Conservation (phyloP, 768 basidiomycete species). For the Rhizopogon vinicolor region DNA sequence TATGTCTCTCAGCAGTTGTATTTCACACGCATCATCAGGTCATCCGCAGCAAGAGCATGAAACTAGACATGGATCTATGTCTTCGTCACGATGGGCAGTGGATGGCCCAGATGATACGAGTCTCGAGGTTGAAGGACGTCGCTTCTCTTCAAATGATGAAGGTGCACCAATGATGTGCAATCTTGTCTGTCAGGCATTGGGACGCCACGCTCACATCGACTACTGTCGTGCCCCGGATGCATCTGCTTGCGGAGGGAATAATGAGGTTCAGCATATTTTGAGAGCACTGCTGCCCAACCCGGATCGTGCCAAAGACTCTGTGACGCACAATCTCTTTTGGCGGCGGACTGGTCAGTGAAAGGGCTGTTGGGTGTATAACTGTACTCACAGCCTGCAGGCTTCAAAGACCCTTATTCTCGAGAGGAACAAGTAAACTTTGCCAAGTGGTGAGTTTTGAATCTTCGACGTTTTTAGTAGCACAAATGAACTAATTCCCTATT, state of each 20-base stretch:
- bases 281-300: slow-evolving; percentile 43
- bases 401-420: slow-evolving; percentile 61
- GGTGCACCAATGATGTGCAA: slow-evolving; percentile 65
- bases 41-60: slow-evolving; percentile 60
- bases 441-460: slow-evolving; percentile 40
- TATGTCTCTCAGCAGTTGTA: neutral
- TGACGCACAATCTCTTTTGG: slow-evolving; percentile 55
- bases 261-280: slow-evolving; percentile 43
- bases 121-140: slow-evolving; percentile 51
- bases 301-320: slow-evolving; percentile 43
- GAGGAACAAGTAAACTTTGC: slow-evolving; percentile 51
- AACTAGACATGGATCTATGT: slow-evolving; percentile 63
- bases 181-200: slow-evolving; percentile 49
- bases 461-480: too few species aligned
- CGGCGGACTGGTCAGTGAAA: slow-evolving; percentile 42
- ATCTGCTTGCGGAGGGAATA: slow-evolving; percentile 31
- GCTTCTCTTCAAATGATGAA: slow-evolving; percentile 48
- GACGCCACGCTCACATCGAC: slow-evolving; percentile 54
- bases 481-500: neutral
- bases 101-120: slow-evolving; percentile 46
- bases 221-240: slow-evolving; percentile 42
- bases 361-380: too few species aligned
- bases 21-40: slow-evolving; percentile 26
- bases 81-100: slow-evolving; percentile 50
- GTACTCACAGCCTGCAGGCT: slow-evolving; percentile 31